Conservation (phyloP, 2,329 filamentous ascomycete species). For the Ophiostoma novo-ulmi region DNA sequence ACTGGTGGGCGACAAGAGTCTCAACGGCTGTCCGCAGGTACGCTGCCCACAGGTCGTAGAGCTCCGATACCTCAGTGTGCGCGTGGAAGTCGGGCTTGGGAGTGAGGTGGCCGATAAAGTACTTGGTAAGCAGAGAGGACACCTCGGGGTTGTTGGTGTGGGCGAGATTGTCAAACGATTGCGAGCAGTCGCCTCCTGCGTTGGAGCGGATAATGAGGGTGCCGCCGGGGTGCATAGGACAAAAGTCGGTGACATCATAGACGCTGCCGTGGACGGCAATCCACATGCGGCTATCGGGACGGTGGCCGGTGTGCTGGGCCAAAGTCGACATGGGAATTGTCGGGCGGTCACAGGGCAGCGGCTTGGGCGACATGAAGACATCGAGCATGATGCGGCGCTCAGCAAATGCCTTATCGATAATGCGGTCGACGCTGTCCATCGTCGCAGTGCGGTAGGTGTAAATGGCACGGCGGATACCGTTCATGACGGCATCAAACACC, state of each 20-base stretch:
- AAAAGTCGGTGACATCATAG: slow-evolving; percentile 51
- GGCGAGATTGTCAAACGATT: slow-evolving; percentile 50
- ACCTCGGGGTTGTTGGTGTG: slow-evolving; percentile 54
- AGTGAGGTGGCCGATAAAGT: slow-evolving; percentile 49
- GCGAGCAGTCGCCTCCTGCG: slow-evolving; percentile 49
- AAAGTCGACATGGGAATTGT: slow-evolving; percentile 48
- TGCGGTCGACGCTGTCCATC: slow-evolving; percentile 46
- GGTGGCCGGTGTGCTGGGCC: slow-evolving; percentile 48
- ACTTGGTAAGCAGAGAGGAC: slow-evolving; percentile 48
- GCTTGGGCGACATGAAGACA: slow-evolving; percentile 53
- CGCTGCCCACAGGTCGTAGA: slow-evolving; percentile 48
- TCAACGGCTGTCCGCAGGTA: slow-evolving; percentile 48
- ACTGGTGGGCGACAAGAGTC: slow-evolving; percentile 48
- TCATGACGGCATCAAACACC: slow-evolving; percentile 52
- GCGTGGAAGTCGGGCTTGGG: slow-evolving; percentile 45
- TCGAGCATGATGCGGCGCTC: slow-evolving; percentile 54
- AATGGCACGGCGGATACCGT: slow-evolving; percentile 50
- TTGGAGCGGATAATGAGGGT: slow-evolving; percentile 51
- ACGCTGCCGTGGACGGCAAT: slow-evolving; percentile 50
- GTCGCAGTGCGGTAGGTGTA: slow-evolving; percentile 49
- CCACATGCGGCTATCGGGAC: slow-evolving; percentile 44
- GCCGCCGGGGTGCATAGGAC: slow-evolving; percentile 50
- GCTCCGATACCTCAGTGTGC: slow-evolving; percentile 39
- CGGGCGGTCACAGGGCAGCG: slow-evolving; percentile 46
- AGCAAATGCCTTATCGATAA: slow-evolving; percentile 50